Conservation (phyloP, 768 basidiomycete species). For the Leucosporidium scottii region DNA sequence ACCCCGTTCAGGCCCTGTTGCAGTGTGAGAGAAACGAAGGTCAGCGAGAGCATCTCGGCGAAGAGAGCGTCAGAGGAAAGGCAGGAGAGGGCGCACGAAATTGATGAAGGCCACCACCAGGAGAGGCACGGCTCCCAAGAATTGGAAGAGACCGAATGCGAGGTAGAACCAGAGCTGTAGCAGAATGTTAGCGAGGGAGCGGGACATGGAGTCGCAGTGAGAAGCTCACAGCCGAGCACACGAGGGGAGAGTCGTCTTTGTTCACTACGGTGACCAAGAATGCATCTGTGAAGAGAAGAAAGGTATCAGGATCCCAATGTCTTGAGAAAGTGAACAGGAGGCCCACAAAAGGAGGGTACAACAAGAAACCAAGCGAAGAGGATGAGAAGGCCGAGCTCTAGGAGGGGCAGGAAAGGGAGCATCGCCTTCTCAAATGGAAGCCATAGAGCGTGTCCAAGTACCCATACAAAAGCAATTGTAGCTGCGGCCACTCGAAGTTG, state of each 20-base stretch:
- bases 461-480: not conserved
- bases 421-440: slow-evolving; percentile 9
- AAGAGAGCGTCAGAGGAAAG: too few species aligned
- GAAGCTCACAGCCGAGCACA: not conserved
- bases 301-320: too few species aligned
- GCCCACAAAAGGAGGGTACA: slow-evolving; percentile 7
- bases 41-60: too few species aligned
- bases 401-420: not conserved
- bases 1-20: too few species aligned
- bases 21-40: too few species aligned
- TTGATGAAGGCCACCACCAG: slow-evolving; percentile 27
- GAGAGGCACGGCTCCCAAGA: slow-evolving; percentile 37
- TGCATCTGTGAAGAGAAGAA: not conserved
- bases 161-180: slow-evolving; percentile 15
- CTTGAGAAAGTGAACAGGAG: too few species aligned
- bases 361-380: slow-evolving; percentile 4
- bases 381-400: slow-evolving; percentile 2
- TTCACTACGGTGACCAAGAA: slow-evolving; percentile 3
- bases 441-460: slow-evolving; percentile 31
- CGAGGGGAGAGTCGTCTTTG: slow-evolving; percentile 4
- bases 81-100: not conserved
- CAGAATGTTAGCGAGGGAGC: not conserved
- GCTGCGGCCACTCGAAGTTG: slow-evolving; percentile 9
- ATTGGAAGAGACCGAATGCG: slow-evolving; percentile 9
- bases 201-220: not conserved